phyloP scores from a whole-genome alignment of 768 basidiomycete genomes.

The Hydnomerulius pinastri region DNA sequence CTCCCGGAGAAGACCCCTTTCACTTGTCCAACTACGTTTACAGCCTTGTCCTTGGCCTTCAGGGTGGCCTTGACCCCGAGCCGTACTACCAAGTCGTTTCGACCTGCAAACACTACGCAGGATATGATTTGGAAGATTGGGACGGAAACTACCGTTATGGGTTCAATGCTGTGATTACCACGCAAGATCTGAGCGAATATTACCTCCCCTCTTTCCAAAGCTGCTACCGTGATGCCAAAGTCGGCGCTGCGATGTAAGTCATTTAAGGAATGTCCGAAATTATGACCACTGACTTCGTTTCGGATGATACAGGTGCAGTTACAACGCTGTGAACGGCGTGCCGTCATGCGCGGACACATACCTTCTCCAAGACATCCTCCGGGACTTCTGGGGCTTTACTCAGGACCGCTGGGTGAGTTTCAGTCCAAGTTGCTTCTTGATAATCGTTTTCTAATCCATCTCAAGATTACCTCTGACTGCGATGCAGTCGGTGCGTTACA shows the following conservation, averaged over 20 bases:
- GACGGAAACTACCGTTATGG: slow-evolving; percentile 47
- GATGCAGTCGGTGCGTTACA: slow-evolving; percentile 38
- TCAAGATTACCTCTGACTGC: slow-evolving; percentile 48
- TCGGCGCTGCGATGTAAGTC: slow-evolving; percentile 51
- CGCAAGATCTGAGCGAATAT: slow-evolving; percentile 57
- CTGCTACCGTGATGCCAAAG: slow-evolving; percentile 63
- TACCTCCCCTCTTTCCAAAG: slow-evolving; percentile 58
- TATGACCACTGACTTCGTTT: neutral
- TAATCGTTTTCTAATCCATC: neutral
- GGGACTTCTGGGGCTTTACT: slow-evolving; percentile 53
- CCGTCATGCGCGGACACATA: slow-evolving; percentile 57
- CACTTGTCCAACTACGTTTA: slow-evolving; percentile 54
- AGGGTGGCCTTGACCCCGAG: slow-evolving; percentile 56
- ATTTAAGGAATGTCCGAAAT: neutral
- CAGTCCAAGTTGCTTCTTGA: neutral
- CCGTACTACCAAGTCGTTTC: slow-evolving; percentile 53
- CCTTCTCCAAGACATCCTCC: slow-evolving; percentile 51
- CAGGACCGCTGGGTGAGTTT: slow-evolving; percentile 49
- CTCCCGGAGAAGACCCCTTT: slow-evolving; percentile 61
- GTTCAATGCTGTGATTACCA: slow-evolving; percentile 55
- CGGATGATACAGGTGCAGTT: slow-evolving; percentile 42
- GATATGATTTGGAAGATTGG: slow-evolving; percentile 62
- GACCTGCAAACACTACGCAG: slow-evolving; percentile 63
- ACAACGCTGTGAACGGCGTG: slow-evolving; percentile 62
- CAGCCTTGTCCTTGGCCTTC: slow-evolving; percentile 54